A percentile compares a stretch with the other conserved stretches of the same genome.
Evolutionary conservation across 495 filamentous ascomycete species (phyloP).

Genomic region (Delitschia confertaspora): DNA sequence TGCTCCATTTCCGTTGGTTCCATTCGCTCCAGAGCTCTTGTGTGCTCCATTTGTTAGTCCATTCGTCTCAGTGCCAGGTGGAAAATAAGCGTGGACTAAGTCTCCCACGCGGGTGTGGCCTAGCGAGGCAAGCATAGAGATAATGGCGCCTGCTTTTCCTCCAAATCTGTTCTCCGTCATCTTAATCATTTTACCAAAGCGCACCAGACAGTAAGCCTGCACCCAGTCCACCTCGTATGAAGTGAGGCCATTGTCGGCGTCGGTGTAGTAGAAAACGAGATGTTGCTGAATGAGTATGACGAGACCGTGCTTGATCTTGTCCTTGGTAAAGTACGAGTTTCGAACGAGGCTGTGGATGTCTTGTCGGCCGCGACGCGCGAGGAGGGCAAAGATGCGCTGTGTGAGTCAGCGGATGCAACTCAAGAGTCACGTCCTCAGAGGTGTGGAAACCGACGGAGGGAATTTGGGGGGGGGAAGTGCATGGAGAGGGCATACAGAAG

Average conservation of each 20-base stretch:
- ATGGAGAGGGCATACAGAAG: slow-evolving; percentile 56
- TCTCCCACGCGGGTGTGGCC: slow-evolving; percentile 70
- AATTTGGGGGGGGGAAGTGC: not conserved
- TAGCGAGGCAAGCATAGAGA: slow-evolving; percentile 63
- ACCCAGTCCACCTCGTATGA: slow-evolving; percentile 72
- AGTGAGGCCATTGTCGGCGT: slow-evolving; percentile 52
- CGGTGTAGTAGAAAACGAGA: slow-evolving; percentile 65
- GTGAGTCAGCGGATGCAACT: slow-evolving; percentile 23
- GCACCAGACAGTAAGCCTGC: slow-evolving; percentile 67
- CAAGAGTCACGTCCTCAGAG: too few relatives aligned
- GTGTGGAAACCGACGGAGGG: not conserved
- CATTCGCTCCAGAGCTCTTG: not conserved
- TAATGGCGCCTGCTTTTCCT: slow-evolving; percentile 54
- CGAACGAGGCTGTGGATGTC: slow-evolving; percentile 54
- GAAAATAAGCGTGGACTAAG: slow-evolving; percentile 43
- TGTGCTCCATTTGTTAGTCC: slow-evolving; percentile 11
- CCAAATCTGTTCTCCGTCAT: slow-evolving; percentile 64
- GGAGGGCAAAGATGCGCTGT: slow-evolving; percentile 56
- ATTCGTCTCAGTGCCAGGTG: slow-evolving; percentile 17
- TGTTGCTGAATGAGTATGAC: slow-evolving; percentile 81
- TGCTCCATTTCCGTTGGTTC: slow-evolving; percentile 3
- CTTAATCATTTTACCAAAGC: slow-evolving; percentile 73
- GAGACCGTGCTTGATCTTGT: slow-evolving; percentile 67
- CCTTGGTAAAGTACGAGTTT: slow-evolving; percentile 56
- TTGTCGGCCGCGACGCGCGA: slow-evolving; percentile 71